Conservation (phyloP, 2,329 filamentous ascomycete genomes). For the Pseudogymnoascus sp. region DNA sequence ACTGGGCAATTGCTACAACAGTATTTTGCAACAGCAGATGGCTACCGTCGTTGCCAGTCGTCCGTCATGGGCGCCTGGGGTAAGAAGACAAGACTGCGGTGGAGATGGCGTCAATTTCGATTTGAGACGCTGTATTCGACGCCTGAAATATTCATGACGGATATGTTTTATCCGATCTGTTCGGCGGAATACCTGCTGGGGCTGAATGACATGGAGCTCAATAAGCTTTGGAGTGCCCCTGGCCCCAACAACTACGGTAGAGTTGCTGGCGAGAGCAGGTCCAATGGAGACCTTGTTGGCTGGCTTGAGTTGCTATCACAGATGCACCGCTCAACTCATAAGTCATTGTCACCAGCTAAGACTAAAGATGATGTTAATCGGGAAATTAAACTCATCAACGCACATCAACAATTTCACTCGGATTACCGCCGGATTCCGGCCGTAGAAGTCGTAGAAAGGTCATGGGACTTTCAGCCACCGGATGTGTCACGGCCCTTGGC, state of each 20-base stretch:
- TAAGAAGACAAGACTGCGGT: conserved; percentile 23
- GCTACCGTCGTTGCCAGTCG: conserved; percentile 29
- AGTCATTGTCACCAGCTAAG: not conserved
- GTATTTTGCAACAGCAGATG: conserved; percentile 31
- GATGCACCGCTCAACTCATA: not conserved
- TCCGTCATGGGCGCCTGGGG: conserved; percentile 29
- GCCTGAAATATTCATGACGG: conserved; percentile 26
- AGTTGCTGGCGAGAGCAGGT: not conserved
- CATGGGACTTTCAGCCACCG: conserved; percentile 32
- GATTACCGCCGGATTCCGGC: conserved; percentile 15
- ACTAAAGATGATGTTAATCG: not conserved
- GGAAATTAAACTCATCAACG: not conserved
- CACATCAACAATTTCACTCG: not conserved
- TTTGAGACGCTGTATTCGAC: conserved; percentile 31
- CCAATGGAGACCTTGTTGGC: not conserved
- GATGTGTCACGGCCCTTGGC: conserved; percentile 30
- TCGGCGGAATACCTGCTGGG: conserved; percentile 13
- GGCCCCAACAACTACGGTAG: not conserved
- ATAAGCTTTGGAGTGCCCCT: not conserved
- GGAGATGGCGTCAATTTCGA: conserved; percentile 27
- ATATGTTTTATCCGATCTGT: conserved; percentile 10
- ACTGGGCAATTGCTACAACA: conserved; percentile 29
- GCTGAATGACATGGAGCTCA: not conserved
- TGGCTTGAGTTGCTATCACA: not conserved
- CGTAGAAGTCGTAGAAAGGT: conserved; percentile 26